A percentile compares a stretch with the other conserved stretches of the same genome.
These are phyloP conservation scores for Chaetomium strumarium DNA, from an alignment of 2,329 filamentous ascomycete species.

Conservation along the genomic window DNA sequence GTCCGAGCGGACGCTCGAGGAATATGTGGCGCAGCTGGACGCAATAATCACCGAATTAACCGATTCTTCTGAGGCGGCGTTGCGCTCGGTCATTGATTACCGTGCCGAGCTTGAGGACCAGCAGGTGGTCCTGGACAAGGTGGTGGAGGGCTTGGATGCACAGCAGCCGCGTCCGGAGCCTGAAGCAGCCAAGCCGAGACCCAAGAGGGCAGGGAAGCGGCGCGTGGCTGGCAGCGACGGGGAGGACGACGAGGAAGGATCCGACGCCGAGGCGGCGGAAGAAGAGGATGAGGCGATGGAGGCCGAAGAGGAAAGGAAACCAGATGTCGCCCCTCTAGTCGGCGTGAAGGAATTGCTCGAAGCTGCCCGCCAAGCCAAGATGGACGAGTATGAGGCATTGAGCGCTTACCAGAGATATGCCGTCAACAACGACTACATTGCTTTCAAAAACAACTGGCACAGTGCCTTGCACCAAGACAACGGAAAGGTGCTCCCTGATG, in stretches of 20 bases:
- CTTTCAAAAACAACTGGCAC: slow-evolving; percentile 55
- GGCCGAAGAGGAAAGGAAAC: slow-evolving; percentile 24
- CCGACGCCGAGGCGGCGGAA: slow-evolving; percentile 13
- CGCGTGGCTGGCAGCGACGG: slow-evolving; percentile 11
- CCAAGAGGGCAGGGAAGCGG: slow-evolving; percentile 8
- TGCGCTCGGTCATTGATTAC: slow-evolving; percentile 46
- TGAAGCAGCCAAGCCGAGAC: slow-evolving; percentile 15
- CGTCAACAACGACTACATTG: slow-evolving; percentile 51
- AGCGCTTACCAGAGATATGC: slow-evolving; percentile 45
- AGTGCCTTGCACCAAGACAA: slow-evolving; percentile 45
- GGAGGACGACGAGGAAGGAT: slow-evolving; percentile 19
- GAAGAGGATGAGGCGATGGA: slow-evolving; percentile 26
- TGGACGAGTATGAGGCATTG: slow-evolving; percentile 38
- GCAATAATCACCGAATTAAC: slow-evolving; percentile 39
- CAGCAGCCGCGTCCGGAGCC: slow-evolving; percentile 21
- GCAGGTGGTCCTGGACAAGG: slow-evolving; percentile 33
- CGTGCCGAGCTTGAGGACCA: slow-evolving; percentile 47
- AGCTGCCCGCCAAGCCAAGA: slow-evolving; percentile 33
- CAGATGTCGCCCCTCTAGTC: slow-evolving; percentile 24
- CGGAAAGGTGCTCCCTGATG: slow-evolving; percentile 46
- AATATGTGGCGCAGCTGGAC: slow-evolving; percentile 35
- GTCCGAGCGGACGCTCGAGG: slow-evolving; percentile 30
- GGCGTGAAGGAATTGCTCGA: slow-evolving; percentile 33
- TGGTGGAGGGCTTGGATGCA: slow-evolving; percentile 29
- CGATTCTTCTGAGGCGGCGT: slow-evolving; percentile 38